Evolutionary conservation across 495 filamentous ascomycete genomes (phyloP), one percentile per base, ranked within the genome.

Genomic region (Talaromyces stipitatus): DNA sequence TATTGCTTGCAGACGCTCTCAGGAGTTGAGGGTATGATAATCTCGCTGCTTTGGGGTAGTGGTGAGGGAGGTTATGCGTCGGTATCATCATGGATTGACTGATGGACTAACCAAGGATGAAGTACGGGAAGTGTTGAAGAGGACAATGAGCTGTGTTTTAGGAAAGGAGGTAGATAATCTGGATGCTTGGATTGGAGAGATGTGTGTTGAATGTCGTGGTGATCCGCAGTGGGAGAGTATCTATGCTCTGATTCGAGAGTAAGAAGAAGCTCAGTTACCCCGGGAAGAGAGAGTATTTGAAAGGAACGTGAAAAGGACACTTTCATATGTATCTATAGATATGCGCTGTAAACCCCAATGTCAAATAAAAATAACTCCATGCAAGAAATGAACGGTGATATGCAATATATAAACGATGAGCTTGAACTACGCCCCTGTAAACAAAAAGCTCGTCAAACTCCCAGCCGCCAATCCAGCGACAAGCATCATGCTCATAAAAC

Each of bases 401-500:
- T 12, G 7, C 12, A 14, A 24, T 46, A 23, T 48, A 14, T 48
- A 48, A 12, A 48, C 1, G 45, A 26, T 1, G 45, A 48, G 7
- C 4, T 12, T n/a, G 22, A 4, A 20, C 2, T 48, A 69, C 45
- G 36, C 60, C 30, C 77, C 77, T 22, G 82, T 78, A 61, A 80
- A 85, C 24, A 82, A 72, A 70, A 97, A 99, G 68, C 92, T 97
- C 70, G 91, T 67, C 64, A 97, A 72, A 76, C 92, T 97, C 12
- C 94, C 94, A 43, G 80, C 82, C 3, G 89, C 82, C 72, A 97
- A 69, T 2, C 94, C 94, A 22, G 77, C 86, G 26, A 96, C 88
- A 33, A 97, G 78, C 72, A 86, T 88, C 62, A 95, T 65, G 8
- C 89, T 89, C 94, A 98, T 97, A 61, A 97, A 97, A 6, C 88